Conservation (phyloP, 306 rosid genomes). For the Quercus suber region DNA sequence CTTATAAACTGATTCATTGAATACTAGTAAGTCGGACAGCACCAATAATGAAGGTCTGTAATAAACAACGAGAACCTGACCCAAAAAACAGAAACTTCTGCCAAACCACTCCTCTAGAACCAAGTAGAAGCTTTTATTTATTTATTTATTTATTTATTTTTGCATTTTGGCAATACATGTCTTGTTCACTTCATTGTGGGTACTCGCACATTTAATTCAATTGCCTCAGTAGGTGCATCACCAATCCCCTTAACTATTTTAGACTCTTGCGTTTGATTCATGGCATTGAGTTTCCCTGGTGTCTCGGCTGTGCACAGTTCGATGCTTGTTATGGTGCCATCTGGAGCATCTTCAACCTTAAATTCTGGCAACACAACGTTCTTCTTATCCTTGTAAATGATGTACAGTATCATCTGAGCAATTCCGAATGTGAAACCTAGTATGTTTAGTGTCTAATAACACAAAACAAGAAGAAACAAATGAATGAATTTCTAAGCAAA, state of each 20-base stretch:
- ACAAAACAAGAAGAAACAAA: not conserved
- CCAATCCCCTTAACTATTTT: not conserved
- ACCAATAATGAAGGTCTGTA: too few species aligned
- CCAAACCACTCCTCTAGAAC: not conserved
- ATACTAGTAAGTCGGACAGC: too few species aligned
- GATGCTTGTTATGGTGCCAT: not conserved
- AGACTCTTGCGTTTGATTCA: not conserved
- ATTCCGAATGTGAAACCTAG: constrained; percentile 36
- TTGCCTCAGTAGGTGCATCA: not conserved
- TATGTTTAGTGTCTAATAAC: constrained; percentile 37
- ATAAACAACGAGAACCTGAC: too few species aligned
- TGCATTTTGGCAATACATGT: too few species aligned
- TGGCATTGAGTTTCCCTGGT: not conserved
- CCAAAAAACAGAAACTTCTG: not conserved
- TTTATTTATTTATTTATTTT: too few species aligned
- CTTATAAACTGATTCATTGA: too few species aligned
- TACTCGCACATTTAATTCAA: not conserved
- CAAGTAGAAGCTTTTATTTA: not conserved
- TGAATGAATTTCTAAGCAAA: not conserved
- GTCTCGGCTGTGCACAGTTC: not conserved
- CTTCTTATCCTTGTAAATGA: constrained; percentile 25
- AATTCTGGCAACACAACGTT: constrained; percentile 17
- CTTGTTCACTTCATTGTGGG: too few species aligned
- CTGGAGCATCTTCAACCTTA: constrained; percentile 6
- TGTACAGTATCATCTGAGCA: constrained; percentile 38